Evolutionary conservation across 306 rosid genomes (phyloP).

Genomic region (Begonia fuchsioides): DNA sequence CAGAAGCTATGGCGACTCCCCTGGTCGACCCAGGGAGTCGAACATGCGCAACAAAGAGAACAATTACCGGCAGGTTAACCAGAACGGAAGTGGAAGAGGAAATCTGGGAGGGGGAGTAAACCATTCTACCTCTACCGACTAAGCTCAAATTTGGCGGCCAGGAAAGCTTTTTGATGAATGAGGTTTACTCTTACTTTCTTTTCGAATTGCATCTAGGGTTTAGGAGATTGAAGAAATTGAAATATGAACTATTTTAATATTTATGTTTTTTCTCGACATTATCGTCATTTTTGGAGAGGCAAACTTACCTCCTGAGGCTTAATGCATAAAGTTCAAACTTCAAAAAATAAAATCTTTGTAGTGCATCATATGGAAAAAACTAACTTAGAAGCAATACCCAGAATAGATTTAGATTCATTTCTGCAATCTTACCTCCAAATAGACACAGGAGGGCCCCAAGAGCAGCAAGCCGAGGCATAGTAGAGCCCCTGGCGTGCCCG

Average conservation of each 20-base stretch:
- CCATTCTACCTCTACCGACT: constrained; percentile 19
- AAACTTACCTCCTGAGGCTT: too few species aligned
- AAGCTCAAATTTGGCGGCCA: too few species aligned
- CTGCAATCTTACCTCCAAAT: constrained; percentile 71
- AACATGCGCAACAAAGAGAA: constrained; percentile 32
- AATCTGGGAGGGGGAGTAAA: constrained; percentile 21
- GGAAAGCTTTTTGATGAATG: neutral
- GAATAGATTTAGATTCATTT: constrained; percentile 22
- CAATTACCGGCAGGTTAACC: constrained; percentile 52
- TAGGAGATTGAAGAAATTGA: too few species aligned
- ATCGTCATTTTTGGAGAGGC: neutral
- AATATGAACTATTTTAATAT: too few species aligned
- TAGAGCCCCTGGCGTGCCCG: constrained; percentile 54
- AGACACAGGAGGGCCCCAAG: constrained; percentile 43
- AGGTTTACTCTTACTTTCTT: neutral
- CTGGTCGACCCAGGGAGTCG: constrained; percentile 42
- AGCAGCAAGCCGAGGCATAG: constrained; percentile 39
- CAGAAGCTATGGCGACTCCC: constrained; percentile 69
- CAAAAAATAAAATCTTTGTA: too few species aligned
- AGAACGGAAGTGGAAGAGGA: constrained; percentile 62
- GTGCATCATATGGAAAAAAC: too few species aligned
- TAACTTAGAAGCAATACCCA: neutral
- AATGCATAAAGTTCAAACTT: too few species aligned
- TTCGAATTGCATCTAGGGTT: too few species aligned
- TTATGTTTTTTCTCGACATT: too few species aligned